Conservation (phyloP, 192 early-diverging fungal species). For the Chytriomyces sp. region DNA sequence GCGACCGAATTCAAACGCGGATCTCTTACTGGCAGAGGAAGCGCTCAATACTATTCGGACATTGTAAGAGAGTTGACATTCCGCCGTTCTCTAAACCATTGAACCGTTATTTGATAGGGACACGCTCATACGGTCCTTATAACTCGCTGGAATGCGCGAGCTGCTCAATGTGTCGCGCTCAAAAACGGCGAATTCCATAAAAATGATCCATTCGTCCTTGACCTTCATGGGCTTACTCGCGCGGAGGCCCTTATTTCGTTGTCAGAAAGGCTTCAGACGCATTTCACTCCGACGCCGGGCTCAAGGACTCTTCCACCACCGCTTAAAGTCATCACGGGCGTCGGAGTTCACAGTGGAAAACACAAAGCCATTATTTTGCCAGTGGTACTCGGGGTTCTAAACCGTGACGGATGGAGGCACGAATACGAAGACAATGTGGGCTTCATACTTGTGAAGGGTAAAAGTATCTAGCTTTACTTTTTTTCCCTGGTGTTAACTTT, state of each 20-base stretch:
- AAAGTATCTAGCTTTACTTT: too few species aligned
- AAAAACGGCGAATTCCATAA: conserved; percentile 1
- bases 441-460: conserved; percentile 12
- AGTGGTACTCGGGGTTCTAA: conserved; percentile 16
- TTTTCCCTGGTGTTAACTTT: too few species aligned
- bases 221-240: conserved; percentile 34
- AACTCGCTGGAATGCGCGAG: conserved; percentile 28
- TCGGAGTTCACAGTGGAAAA: conserved; percentile 6
- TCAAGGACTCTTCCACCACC: neutral
- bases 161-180: conserved; percentile 2
- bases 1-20: conserved; percentile 29
- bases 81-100: neutral
- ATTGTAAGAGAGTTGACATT: conserved; percentile 4
- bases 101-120: conserved; percentile 4
- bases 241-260: conserved; percentile 7
- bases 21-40: conserved; percentile 19
- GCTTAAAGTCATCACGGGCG: conserved; percentile 33
- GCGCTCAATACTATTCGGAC: conserved; percentile 36
- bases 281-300: neutral
- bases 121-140: conserved; percentile 16
- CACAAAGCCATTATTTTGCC: conserved; percentile 30
- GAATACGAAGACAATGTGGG: conserved; percentile 17
- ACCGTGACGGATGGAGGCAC: conserved; percentile 27
- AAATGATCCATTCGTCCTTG: conserved; percentile 7
- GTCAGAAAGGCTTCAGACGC: neutral